phyloP scores from a whole-genome alignment of 371 early-diverging fungal species.

The Conidiobolus incongruus region DNA sequence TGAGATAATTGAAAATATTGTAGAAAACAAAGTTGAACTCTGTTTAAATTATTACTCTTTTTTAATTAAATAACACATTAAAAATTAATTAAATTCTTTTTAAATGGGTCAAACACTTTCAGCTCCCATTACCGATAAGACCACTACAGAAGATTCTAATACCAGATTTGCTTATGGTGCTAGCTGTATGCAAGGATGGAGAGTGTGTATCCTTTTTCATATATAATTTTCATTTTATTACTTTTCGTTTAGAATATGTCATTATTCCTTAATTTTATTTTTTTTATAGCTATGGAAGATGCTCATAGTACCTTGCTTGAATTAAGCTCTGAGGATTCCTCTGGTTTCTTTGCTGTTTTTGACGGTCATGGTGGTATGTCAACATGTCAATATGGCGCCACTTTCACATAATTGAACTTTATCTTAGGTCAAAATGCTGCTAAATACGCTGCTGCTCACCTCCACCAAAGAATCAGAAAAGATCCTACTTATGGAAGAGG shows the following conservation, averaged over 20 bases:
- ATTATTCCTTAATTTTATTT: neutral
- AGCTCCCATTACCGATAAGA: slow-evolving; percentile 79
- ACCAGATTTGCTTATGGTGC: slow-evolving; percentile 58
- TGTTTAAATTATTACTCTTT: too few relatives aligned
- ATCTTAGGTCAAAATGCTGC: slow-evolving; percentile 46
- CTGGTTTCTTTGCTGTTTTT: slow-evolving; percentile 81
- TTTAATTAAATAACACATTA: too few relatives aligned
- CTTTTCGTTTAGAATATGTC: neutral
- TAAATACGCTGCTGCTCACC: slow-evolving; percentile 51
- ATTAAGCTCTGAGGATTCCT: slow-evolving; percentile 14
- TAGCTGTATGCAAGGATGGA: slow-evolving; percentile 94
- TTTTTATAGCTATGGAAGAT: slow-evolving; percentile 77
- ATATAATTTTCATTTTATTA: neutral
- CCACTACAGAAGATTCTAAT: slow-evolving; percentile 43
- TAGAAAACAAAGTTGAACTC: too few relatives aligned
- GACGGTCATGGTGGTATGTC: slow-evolving; percentile 87
- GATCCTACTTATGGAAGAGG: slow-evolving; percentile 34
- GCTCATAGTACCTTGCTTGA: slow-evolving; percentile 72
- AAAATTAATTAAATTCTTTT: too few relatives aligned
- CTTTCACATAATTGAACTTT: neutral
- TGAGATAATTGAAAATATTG: too few relatives aligned
- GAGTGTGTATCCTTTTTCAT: slow-evolving; percentile 56
- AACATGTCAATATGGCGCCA: neutral
- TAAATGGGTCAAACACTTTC: slow-evolving; percentile 93
- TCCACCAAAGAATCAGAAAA: slow-evolving; percentile 39